Percentiles rank a stretch among this genome's conserved stretches.
phyloP scores from a whole-genome alignment of 495 filamentous ascomycete genomes.

The Penicillium psychrofluorescens region DNA sequence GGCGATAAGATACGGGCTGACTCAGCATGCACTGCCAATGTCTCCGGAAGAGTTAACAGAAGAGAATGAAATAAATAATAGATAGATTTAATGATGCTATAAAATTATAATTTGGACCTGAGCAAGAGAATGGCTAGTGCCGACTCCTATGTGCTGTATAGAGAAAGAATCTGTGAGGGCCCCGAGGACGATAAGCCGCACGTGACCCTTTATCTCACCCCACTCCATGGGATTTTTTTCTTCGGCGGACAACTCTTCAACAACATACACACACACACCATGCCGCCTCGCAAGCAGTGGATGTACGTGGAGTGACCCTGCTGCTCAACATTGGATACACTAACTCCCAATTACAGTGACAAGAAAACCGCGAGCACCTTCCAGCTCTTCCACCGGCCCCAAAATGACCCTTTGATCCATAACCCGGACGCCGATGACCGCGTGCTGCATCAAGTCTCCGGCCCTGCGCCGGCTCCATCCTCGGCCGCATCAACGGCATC shows the following conservation, averaged over 20 bases:
- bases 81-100: no score
- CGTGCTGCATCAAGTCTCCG: constrained; percentile 54
- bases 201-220: constrained; percentile 34
- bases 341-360: constrained; percentile 49
- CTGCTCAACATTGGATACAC: not conserved
- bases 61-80: no score
- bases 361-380: constrained; percentile 92
- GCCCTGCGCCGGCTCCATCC: constrained; percentile 25
- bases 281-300: constrained; percentile 77
- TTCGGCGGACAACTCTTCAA: constrained; percentile 4
- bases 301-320: constrained; percentile 53
- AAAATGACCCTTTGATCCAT: constrained; percentile 94
- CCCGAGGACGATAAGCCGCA: constrained; percentile 27
- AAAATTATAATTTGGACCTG: no score
- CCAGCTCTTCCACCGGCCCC: constrained; percentile 87
- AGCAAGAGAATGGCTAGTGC: no score
- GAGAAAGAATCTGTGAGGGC: constrained; percentile 6
- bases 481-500: constrained; percentile 17
- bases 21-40: constrained; percentile 1
- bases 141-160: no score
- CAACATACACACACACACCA: constrained; percentile 35
- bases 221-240: constrained; percentile 18
- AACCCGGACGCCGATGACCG: constrained; percentile 74
- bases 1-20: constrained; percentile 25
- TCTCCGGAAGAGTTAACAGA: no score